phyloP scores from a whole-genome alignment of 169 alveolate species.

The Neospora caninum region DNA sequence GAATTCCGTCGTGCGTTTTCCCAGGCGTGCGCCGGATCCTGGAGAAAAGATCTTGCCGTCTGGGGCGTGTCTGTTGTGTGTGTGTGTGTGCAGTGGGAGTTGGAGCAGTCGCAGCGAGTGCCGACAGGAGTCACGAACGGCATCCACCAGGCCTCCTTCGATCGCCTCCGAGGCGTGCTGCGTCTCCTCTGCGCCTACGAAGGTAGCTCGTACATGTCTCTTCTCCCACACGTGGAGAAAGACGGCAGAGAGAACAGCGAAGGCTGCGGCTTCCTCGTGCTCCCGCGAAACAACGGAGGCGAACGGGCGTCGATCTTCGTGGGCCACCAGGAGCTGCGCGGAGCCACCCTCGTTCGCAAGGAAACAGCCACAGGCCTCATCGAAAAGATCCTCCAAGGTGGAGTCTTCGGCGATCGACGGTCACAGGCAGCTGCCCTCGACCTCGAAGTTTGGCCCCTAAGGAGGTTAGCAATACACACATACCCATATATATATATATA shows the following conservation, averaged over 20 bases:
- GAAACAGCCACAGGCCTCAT: slow-evolving; percentile 24
- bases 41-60: too few relatives aligned
- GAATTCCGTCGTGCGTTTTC: too few relatives aligned
- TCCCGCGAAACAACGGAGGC: neutral
- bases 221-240: neutral
- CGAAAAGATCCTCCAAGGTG: neutral
- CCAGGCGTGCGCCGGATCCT: too few relatives aligned
- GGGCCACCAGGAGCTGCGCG: slow-evolving; percentile 17
- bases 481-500: too few relatives aligned
- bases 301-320: slow-evolving; percentile 14
- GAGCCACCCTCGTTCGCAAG: neutral
- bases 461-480: neutral
- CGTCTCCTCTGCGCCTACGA: neutral
- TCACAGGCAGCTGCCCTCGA: neutral
- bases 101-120: slow-evolving; percentile 11
- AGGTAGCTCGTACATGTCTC: neutral
- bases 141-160: slow-evolving; percentile 39
- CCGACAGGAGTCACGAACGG: slow-evolving; percentile 24
- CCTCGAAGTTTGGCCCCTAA: slow-evolving; percentile 9
- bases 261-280: slow-evolving; percentile 4
- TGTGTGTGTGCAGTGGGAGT: slow-evolving; percentile 29
- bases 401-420: neutral
- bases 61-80: neutral
- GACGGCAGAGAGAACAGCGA: neutral
- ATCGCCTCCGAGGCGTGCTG: slow-evolving; percentile 9